Conservation (phyloP, 1,139 yeast genomes). For the Dujonia santamariae region DNA sequence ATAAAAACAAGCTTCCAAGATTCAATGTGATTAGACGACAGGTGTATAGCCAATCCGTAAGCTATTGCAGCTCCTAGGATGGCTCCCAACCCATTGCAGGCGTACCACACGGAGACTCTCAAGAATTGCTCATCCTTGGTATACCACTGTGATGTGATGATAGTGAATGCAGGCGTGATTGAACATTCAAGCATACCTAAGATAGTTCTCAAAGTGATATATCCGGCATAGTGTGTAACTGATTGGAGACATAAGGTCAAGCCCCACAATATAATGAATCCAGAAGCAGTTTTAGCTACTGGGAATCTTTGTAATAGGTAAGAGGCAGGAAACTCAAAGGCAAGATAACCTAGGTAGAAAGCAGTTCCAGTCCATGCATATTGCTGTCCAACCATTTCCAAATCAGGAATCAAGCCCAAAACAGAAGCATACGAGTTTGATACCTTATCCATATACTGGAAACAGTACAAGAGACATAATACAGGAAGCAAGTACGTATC, state of each 20-base stretch:
- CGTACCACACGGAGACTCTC: constrained; percentile 48
- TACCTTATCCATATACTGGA: constrained; percentile 59
- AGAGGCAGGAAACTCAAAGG: constrained; percentile 41
- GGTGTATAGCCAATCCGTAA: constrained; percentile 38
- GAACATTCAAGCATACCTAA: constrained; percentile 48
- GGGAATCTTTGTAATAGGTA: constrained; percentile 39
- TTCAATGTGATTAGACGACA: constrained; percentile 27
- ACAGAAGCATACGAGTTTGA: constrained; percentile 54
- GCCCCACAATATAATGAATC: constrained; percentile 47
- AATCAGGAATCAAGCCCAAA: constrained; percentile 45
- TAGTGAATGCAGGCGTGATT: constrained; percentile 50
- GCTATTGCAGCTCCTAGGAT: constrained; percentile 55
- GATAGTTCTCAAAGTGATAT: constrained; percentile 40
- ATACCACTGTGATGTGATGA: constrained; percentile 55
- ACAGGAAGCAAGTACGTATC: constrained; percentile 49
- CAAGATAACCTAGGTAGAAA: constrained; percentile 46
- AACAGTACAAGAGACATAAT: constrained; percentile 47
- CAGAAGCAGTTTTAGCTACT: constrained; percentile 32
- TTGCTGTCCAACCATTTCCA: constrained; percentile 42
- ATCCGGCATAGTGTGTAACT: constrained; percentile 32
- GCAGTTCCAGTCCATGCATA: constrained; percentile 53
- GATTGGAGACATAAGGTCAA: constrained; percentile 39
- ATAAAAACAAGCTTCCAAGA: constrained; percentile 49
- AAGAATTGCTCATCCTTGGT: constrained; percentile 46
- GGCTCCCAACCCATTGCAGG: constrained; percentile 50